A percentile compares a stretch with the other conserved stretches of the same genome.
phyloP scores from a whole-genome alignment of 768 basidiomycete species.

The Lactarius tabidus region DNA sequence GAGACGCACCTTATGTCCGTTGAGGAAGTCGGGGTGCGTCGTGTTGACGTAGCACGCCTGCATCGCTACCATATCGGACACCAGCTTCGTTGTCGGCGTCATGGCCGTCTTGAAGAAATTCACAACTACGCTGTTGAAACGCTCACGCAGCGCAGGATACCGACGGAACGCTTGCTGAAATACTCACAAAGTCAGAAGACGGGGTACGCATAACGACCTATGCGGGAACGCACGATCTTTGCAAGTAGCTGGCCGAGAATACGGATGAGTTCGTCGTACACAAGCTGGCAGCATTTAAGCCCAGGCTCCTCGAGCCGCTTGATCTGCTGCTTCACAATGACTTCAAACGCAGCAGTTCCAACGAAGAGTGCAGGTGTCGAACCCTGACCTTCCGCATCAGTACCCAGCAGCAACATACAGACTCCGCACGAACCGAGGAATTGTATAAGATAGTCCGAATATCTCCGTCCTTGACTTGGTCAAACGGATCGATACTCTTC shows the following conservation, averaged over 20 bases:
- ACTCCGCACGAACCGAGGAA: conserved; percentile 72
- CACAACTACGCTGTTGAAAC: conserved; percentile 94
- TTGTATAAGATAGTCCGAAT: conserved; percentile 96
- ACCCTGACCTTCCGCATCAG: conserved; percentile 48
- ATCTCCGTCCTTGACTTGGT: conserved; percentile 98
- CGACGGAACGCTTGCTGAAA: conserved; percentile 91
- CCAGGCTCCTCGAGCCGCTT: conserved; percentile 92
- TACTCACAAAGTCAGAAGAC: neutral
- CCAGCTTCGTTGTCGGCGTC: conserved; percentile 92
- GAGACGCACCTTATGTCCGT: conserved; percentile 73
- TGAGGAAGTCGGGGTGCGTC: conserved; percentile 97
- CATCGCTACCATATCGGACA: conserved; percentile 94
- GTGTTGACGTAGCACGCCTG: conserved; percentile 99
- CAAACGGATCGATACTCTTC: conserved; percentile 95
- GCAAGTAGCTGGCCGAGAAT: conserved; percentile 87
- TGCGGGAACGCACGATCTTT: conserved; percentile 68
- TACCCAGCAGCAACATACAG: neutral
- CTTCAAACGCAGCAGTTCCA: conserved; percentile 95
- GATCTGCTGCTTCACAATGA: conserved; percentile 99
- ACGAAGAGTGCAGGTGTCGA: conserved; percentile 96
- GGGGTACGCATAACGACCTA: neutral
- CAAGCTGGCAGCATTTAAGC: conserved; percentile 90
- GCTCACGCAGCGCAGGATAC: conserved; percentile 93
- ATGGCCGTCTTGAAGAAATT: conserved; percentile 95
- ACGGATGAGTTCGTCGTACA: conserved; percentile 96